Base-by-base conservation (phyloP, 2,329 filamentous ascomycete species). In the Penicillium decumbens region DNA sequence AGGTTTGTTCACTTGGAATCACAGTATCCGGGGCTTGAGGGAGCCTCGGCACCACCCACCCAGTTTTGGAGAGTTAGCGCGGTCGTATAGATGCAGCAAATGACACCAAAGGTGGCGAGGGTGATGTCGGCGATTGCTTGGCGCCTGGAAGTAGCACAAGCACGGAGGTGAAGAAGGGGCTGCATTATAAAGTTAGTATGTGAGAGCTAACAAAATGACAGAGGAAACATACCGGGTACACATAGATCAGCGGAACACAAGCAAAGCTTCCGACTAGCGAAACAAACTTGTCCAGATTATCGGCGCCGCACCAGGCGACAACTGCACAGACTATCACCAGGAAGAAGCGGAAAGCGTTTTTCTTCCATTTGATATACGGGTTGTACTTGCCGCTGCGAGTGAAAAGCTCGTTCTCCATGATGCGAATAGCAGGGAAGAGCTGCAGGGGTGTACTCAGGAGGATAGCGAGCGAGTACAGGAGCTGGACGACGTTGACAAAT, bases 341-440 rank as follows among this genome's bases (percentile, higher is more conserved):
- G 65, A 92, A 85, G 77, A 97, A 98, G 47, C 93, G 86, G 77
- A 95, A 98, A 29, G 87, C 76, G 62, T 98, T 98, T 83, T 98
- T 98, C 79, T 97, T 88, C 93, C 93, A 98, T 76, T 98, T 98
- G 77, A 98, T 95, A 66, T 89, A 93, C 0, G 90, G 91, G 67
- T 97, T 96, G 75, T 96, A 95, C 73, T 98, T 98, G 61, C 93
- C 91, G 55, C 90, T 95, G 65, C 87, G 81, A 23, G 88, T 95
- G 71, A 97, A 98, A 6, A 97, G 78, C 58, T 90, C 89, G 61
- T 95, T 95, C 72, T 95, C 91, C 29, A 89, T 89, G 64, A 98
- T 98, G 65, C 92, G 87, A 64, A 98, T 97, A 38, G 93, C 93
- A 0, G 93, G 93, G 77, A 97, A 98, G 59, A 98, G 91, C 67